Evolutionary conservation across 164 flowering plant genomes (phyloP).

Genomic region (Litsea cubeba): DNA sequence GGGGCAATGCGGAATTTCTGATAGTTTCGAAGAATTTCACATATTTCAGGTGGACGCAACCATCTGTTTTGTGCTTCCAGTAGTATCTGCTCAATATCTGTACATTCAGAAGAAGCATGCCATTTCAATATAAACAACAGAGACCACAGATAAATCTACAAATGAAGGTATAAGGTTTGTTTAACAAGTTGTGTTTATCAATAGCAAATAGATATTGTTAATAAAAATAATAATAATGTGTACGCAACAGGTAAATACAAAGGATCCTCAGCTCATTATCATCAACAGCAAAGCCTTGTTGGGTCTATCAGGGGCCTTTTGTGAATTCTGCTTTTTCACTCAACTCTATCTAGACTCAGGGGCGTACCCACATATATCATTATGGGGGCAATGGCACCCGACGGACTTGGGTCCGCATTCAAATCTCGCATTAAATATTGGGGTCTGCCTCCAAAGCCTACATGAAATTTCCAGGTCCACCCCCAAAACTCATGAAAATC

Average conservation of each 20-base stretch:
- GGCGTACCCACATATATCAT: too few species aligned
- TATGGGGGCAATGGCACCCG: too few species aligned
- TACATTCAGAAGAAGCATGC: conserved; percentile 8
- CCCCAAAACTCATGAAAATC: too few species aligned
- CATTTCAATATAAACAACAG: neutral
- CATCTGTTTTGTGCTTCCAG: conserved; percentile 78
- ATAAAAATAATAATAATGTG: neutral
- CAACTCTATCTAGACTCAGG: too few species aligned
- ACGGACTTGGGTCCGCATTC: too few species aligned
- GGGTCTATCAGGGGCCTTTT: too few species aligned
- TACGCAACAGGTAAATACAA: neutral
- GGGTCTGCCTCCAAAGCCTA: too few species aligned
- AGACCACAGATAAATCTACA: neutral
- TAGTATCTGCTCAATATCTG: conserved; percentile 74
- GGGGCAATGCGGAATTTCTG: conserved; percentile 59
- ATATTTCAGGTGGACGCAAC: conserved; percentile 91
- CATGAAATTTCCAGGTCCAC: too few species aligned
- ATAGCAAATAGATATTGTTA: neutral
- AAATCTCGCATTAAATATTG: too few species aligned
- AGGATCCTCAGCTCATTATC: too few species aligned
- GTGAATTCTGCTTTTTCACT: too few species aligned
- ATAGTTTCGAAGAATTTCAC: conserved; percentile 81
- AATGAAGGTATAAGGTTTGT: neutral
- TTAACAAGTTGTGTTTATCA: neutral
- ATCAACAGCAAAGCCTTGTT: too few species aligned